Conservation (phyloP, 169 alveolate species). For the Besnoitia besnoiti region DNA sequence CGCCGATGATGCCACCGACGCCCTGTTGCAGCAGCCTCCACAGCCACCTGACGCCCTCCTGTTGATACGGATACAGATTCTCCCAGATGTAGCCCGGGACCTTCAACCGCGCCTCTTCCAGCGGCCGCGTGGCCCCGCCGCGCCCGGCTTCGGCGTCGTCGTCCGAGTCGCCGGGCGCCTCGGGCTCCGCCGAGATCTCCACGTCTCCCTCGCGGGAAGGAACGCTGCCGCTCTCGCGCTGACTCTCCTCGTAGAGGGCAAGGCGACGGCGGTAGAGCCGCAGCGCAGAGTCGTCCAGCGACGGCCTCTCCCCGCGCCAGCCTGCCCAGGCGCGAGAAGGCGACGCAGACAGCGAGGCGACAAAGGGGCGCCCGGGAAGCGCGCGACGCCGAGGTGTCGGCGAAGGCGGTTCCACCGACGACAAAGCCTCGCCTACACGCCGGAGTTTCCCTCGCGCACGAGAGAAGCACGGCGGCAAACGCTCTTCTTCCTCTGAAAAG, state of each 20-base stretch:
- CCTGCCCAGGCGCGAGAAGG: neutral
- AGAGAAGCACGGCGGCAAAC: too few species aligned
- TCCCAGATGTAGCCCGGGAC: conserved; percentile 15
- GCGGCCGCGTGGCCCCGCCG: neutral
- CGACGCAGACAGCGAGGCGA: neutral
- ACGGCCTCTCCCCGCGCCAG: neutral
- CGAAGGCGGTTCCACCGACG: neutral
- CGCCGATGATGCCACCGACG: conserved; percentile 91
- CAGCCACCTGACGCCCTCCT: conserved; percentile 61
- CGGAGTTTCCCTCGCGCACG: too few species aligned
- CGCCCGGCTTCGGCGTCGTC: neutral
- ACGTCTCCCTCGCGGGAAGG: neutral
- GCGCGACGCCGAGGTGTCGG: neutral
- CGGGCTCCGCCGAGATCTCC: neutral
- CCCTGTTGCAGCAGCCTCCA: conserved; percentile 56
- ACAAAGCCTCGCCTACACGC: too few species aligned
- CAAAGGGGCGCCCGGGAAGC: neutral
- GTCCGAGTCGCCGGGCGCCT: neutral
- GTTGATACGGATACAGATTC: conserved; percentile 53
- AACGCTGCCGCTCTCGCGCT: neutral
- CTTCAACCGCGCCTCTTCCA: neutral
- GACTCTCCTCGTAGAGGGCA: neutral
- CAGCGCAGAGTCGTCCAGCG: neutral
- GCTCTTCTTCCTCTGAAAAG: neutral
- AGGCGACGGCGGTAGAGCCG: neutral